phyloP scores from a whole-genome alignment of 495 filamentous ascomycete species.

The Lentithecium fluviatile region DNA sequence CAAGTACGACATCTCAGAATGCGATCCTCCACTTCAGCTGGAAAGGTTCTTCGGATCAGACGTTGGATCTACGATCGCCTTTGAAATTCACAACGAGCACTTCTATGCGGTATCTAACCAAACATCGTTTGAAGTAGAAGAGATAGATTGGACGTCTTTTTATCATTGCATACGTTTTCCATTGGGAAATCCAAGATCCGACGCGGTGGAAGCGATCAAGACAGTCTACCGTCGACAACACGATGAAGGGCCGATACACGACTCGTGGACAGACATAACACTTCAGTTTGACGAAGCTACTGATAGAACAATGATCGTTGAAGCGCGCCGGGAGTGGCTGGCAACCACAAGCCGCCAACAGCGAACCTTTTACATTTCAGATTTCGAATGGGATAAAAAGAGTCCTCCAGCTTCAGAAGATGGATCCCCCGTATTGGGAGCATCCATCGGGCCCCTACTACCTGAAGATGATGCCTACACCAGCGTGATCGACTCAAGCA shows the following conservation, averaged over 20 bases:
- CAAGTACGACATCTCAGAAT: slow-evolving; percentile 17
- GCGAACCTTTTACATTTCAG: slow-evolving; percentile 67
- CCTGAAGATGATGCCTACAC: slow-evolving; percentile 22
- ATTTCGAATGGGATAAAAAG: slow-evolving; percentile 51
- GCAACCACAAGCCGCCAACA: slow-evolving; percentile 57
- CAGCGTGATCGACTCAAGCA: slow-evolving; percentile 15
- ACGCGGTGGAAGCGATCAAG: slow-evolving; percentile 40
- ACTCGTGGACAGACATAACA: slow-evolving; percentile 69
- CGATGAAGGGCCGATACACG: slow-evolving; percentile 71
- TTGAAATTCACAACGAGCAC: slow-evolving; percentile 66
- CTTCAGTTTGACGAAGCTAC: slow-evolving; percentile 63
- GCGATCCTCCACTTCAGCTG: slow-evolving; percentile 49
- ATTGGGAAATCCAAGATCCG: slow-evolving; percentile 43
- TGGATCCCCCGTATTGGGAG: neutral
- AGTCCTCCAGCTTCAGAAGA: slow-evolving; percentile 1
- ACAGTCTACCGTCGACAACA: slow-evolving; percentile 67
- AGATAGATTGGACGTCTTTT: slow-evolving; percentile 67
- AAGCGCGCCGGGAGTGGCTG: slow-evolving; percentile 71
- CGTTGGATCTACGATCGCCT: slow-evolving; percentile 66
- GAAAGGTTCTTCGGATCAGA: slow-evolving; percentile 60
- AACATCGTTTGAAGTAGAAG: slow-evolving; percentile 61
- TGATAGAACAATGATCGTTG: slow-evolving; percentile 60
- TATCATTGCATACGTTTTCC: slow-evolving; percentile 67
- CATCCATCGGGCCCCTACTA: neutral
- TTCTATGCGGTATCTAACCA: slow-evolving; percentile 74